Base-by-base conservation (phyloP, 495 filamentous ascomycete genomes). In the Penicillium atrosanguineum region DNA sequence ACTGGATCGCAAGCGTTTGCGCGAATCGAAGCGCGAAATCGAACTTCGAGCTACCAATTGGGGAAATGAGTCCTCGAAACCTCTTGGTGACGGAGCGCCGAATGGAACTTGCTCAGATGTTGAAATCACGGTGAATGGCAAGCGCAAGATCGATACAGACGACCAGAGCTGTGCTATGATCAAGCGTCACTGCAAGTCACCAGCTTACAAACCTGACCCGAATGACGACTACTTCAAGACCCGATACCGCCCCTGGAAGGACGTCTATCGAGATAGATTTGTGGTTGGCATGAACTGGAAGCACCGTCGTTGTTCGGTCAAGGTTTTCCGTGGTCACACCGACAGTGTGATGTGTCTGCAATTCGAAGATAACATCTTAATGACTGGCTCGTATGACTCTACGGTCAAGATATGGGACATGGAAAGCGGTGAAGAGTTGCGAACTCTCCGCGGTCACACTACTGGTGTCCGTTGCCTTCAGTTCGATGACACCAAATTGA, bases 401-500 rank as follows among this genome's bases (percentile, higher is more conserved):
- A 96, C 90, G 2, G 89, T 96, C 62, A 97, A 95, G 65, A 91
- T 97, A 14, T 97, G 95, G 94, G 85, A 97, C 63, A 85, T 95
- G 31, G 85, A 95, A 58, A 94, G 87, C 1, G 90, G 90, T 18
- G 80, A 94, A 62, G 89, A 91, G 60, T 74, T 96, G 19, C 84
- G 89, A 16, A 95, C 90, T 5, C 79, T 99, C 1, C 72, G 69
- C 18, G 94, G 95, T 12, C 94, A 99, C 61, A 84, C 80, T 6
- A 79, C 79, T 14, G 94, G 89, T 2, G 87, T 99, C 46, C 82
- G 94, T 16, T 87, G 90, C 46, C 81, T 99, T 18, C 91, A 96
- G 66, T 97, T 97, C 64, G 92, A 97, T 61, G 89, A 96, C 45
- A 87, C 80, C 46, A 93, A 93, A 68, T 78, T 96, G 45, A 91